A percentile compares a stretch with the other conserved stretches of the same genome.
Conservation (phyloP, 768 basidiomycete genomes). For the Phylloporus sp. region DNA sequence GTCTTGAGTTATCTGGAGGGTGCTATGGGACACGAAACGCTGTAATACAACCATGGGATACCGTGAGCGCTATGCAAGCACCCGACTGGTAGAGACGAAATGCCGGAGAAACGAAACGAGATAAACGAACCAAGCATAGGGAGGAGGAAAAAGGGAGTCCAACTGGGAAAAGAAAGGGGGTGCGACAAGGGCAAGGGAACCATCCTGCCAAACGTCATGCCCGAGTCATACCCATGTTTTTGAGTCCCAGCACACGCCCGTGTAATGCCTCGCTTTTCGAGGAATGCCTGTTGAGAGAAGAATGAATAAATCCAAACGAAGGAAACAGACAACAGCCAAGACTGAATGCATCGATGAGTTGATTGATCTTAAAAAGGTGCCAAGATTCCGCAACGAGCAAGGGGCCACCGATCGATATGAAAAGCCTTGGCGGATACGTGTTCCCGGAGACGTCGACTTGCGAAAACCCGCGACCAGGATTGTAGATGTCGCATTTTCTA, state of each 20-base stretch:
- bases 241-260: constrained; percentile 14
- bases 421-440: background rate
- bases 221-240: constrained; percentile 10
- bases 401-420: background rate
- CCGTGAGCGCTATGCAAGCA: background rate
- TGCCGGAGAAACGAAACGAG: constrained; percentile 5
- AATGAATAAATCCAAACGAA: constrained; percentile 31
- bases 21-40: constrained; percentile 2
- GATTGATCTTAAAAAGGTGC: background rate
- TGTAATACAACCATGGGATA: constrained; percentile 16
- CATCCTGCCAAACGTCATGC: constrained; percentile 2
- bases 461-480: background rate
- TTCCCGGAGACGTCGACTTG: constrained; percentile 7
- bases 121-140: constrained; percentile 19
- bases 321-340: constrained; percentile 13
- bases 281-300: constrained; percentile 28
- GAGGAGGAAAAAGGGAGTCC: constrained; percentile 6
- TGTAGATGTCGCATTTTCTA: constrained; percentile 14
- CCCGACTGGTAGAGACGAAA: constrained; percentile 1
- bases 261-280: constrained; percentile 18
- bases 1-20: constrained; percentile 14
- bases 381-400: constrained; percentile 4
- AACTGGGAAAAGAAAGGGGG: background rate
- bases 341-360: constrained; percentile 8
- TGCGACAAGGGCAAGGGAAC: background rate